Evolutionary conservation across 441 rosid species (phyloP).

Genomic region (Metrosideros polymorpha): DNA sequence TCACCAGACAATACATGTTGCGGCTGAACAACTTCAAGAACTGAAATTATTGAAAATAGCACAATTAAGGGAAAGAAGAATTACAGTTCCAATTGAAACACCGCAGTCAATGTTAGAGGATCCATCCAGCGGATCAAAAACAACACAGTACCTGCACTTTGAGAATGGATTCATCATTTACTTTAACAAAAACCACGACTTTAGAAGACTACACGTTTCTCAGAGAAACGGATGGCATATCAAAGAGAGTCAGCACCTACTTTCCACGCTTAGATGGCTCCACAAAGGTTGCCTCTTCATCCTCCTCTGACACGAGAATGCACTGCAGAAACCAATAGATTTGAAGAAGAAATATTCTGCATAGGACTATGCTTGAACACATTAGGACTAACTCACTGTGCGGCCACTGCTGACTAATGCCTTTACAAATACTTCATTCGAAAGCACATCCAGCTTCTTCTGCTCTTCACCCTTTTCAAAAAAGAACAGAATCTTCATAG

Average conservation of each 20-base stretch:
- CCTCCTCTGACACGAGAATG: slow-evolving; percentile 97
- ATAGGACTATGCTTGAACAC: background rate
- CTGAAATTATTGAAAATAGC: background rate
- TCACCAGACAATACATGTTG: background rate
- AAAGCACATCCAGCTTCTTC: slow-evolving; percentile 94
- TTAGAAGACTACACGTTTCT: background rate
- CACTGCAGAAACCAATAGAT: slow-evolving; percentile 36
- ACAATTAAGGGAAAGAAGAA: background rate
- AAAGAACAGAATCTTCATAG: background rate
- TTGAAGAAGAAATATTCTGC: background rate
- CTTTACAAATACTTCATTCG: slow-evolving; percentile 87
- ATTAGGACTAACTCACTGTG: slow-evolving; percentile 36
- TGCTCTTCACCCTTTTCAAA: slow-evolving; percentile 81
- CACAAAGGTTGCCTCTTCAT: slow-evolving; percentile 87
- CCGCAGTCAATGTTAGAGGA: slow-evolving; percentile 98
- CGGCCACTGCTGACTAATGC: slow-evolving; percentile 97
- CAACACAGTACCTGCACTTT: slow-evolving; percentile 69
- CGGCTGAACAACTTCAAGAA: background rate
- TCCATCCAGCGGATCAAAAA: slow-evolving; percentile 96
- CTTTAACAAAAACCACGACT: background rate
- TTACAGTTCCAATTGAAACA: slow-evolving; percentile 96
- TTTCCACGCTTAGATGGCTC: slow-evolving; percentile 71
- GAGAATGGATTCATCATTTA: background rate
- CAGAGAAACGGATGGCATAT: background rate
- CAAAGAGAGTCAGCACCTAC: slow-evolving; percentile 19